Evolutionary conservation across 2,329 filamentous ascomycete species (phyloP).

Genomic region (Curvularia sp.): DNA sequence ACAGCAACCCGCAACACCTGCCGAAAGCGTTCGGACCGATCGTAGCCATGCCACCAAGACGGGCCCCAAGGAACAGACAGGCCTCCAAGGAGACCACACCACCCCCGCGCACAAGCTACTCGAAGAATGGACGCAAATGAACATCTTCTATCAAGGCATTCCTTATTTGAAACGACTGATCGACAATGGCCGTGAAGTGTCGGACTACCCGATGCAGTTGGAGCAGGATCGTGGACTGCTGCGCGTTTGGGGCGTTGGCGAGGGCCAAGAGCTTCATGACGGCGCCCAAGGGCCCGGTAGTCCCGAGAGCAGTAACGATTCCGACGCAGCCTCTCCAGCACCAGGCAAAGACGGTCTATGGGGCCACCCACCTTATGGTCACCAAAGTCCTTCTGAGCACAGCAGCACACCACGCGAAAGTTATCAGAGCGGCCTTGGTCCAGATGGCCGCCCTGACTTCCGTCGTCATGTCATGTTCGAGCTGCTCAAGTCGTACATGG

Average conservation of each 20-base stretch:
- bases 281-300: conserved; percentile 49
- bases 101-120: conserved; percentile 87
- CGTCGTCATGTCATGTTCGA: conserved; percentile 58
- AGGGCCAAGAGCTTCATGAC: conserved; percentile 69
- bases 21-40: conserved; percentile 43
- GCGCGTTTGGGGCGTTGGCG: conserved; percentile 78
- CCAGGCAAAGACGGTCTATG: conserved; percentile 58
- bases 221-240: conserved; percentile 78
- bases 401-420: conserved; percentile 33
- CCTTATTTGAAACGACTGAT: conserved; percentile 67
- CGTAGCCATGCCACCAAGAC: conserved; percentile 27
- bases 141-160: conserved; percentile 62
- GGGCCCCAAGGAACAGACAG: conserved; percentile 34
- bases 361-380: conserved; percentile 56
- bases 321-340: conserved; percentile 51
- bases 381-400: conserved; percentile 40
- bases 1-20: conserved; percentile 44
- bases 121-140: conserved; percentile 64
- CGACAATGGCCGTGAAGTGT: conserved; percentile 65
- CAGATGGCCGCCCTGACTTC: conserved; percentile 62
- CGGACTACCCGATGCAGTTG: conserved; percentile 74
- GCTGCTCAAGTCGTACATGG: conserved; percentile 63
- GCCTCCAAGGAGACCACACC: conserved; percentile 84
- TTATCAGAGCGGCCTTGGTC: conserved; percentile 60
- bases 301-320: conserved; percentile 47